Evolutionary conservation across 2,329 filamentous ascomycete genomes (phyloP).

Genomic region (Aspergillus novoparasiticus): DNA sequence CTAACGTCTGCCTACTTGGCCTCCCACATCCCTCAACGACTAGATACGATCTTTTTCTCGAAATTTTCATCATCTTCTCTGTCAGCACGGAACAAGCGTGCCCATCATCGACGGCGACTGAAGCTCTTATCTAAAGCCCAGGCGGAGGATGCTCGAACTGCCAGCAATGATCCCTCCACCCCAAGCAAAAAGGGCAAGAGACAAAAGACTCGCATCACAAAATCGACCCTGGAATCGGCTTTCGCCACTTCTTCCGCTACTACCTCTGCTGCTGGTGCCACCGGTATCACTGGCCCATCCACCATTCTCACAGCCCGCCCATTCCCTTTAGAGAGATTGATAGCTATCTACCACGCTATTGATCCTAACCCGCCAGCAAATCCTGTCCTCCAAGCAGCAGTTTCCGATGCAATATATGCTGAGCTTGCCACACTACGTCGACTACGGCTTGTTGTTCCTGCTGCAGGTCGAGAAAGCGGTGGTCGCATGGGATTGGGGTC

Average conservation of each 20-base stretch:
- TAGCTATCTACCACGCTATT: constrained; percentile 52
- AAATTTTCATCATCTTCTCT: constrained; percentile 49
- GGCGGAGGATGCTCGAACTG: constrained; percentile 35
- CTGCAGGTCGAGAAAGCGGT: constrained; percentile 36
- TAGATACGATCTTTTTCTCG: constrained; percentile 54
- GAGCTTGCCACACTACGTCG: constrained; percentile 51
- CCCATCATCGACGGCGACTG: constrained; percentile 45
- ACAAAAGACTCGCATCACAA: constrained; percentile 43
- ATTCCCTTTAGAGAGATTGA: constrained; percentile 49
- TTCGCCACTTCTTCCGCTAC: constrained; percentile 43
- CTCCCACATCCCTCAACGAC: constrained; percentile 48
- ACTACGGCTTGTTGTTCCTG: constrained; percentile 49
- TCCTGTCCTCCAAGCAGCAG: constrained; percentile 36
- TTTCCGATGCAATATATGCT: constrained; percentile 48
- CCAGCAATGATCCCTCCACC: constrained; percentile 30
- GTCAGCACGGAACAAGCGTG: constrained; percentile 47
- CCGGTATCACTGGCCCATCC: constrained; percentile 40
- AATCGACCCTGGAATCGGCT: constrained; percentile 42
- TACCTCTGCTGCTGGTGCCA: constrained; percentile 33
- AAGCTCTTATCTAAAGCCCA: constrained; percentile 44
- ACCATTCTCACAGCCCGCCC: constrained; percentile 45
- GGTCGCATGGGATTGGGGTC: constrained; percentile 27
- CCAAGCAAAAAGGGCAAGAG: constrained; percentile 39
- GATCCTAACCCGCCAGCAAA: constrained; percentile 48
- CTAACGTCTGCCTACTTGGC: constrained; percentile 52